phyloP scores from a whole-genome alignment of 2,329 filamentous ascomycete species.

The Penicillium nordicum region DNA sequence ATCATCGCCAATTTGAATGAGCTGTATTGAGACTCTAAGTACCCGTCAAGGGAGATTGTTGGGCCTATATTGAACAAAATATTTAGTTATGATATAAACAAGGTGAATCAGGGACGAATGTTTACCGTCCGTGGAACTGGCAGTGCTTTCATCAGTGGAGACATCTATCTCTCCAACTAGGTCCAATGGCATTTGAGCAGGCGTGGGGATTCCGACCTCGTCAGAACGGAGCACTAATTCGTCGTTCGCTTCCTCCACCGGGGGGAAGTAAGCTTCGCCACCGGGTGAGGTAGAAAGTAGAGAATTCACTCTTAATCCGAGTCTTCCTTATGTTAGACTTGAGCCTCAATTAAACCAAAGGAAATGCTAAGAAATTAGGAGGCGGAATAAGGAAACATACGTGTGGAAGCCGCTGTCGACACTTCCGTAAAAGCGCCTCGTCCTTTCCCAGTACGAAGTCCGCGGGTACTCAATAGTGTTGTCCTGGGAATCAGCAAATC shows the following conservation, averaged over 20 bases:
- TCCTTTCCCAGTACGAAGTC: background rate
- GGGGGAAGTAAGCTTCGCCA: background rate
- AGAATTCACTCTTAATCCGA: background rate
- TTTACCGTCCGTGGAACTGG: background rate
- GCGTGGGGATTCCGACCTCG: background rate
- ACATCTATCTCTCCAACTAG: background rate
- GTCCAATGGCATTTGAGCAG: background rate
- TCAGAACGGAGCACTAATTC: background rate
- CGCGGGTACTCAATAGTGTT: background rate
- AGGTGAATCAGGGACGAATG: too few species aligned
- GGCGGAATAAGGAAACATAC: background rate
- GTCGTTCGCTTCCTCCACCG: background rate
- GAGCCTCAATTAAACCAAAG: background rate
- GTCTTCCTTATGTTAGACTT: background rate
- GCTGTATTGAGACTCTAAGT: background rate
- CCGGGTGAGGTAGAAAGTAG: background rate
- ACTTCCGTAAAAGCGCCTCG: background rate
- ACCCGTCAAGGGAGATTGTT: too few species aligned
- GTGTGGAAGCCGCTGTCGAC: background rate
- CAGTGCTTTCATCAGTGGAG: background rate
- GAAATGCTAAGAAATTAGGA: background rate
- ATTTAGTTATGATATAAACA: background rate
- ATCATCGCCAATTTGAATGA: background rate
- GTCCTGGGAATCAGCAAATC: background rate
- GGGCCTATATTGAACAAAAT: background rate